Evolutionary conservation across 257 asterid species (phyloP).

Genomic region (Phtheirospermum japonicum): DNA sequence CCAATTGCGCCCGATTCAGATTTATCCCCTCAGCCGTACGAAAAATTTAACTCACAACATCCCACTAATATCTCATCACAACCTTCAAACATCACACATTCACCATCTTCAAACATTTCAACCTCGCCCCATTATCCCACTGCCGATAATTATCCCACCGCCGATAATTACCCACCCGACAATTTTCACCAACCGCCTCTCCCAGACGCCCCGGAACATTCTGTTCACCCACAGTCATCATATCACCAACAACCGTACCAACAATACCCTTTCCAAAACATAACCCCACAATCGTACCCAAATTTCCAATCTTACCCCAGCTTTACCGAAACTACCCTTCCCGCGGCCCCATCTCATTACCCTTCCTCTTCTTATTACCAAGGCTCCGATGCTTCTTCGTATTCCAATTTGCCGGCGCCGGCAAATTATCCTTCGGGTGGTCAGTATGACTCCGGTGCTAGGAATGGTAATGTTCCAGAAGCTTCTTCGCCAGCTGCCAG

Average conservation of each 20-base stretch:
- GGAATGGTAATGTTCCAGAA: conserved; percentile 45
- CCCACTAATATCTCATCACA: conserved; percentile 35
- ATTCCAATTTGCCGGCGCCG: conserved; percentile 38
- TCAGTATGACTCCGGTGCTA: conserved; percentile 36
- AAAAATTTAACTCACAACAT: conserved; percentile 32
- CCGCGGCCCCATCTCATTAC: conserved; percentile 50
- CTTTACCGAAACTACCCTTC: conserved; percentile 55
- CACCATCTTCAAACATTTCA: conserved; percentile 36
- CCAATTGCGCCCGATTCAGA: conserved; percentile 31
- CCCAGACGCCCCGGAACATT: conserved; percentile 31
- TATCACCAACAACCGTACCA: conserved; percentile 43
- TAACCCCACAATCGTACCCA: conserved; percentile 44
- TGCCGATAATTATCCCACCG: too few relatives aligned
- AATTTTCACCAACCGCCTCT: conserved; percentile 39
- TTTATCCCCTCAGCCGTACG: conserved; percentile 32
- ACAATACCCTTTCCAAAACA: conserved; percentile 45
- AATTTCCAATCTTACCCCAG: conserved; percentile 63
- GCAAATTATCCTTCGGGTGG: conserved; percentile 37
- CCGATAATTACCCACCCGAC: conserved; percentile 24
- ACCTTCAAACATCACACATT: conserved; percentile 27
- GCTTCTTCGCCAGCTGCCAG: conserved; percentile 32
- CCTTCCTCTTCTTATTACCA: conserved; percentile 48
- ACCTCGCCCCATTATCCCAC: conserved; percentile 30
- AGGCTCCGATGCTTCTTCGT: conserved; percentile 48
- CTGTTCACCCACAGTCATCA: conserved; percentile 35